Percentiles rank a stretch among this genome's conserved stretches.
Conservation (phyloP, 2,329 filamentous ascomycete species). For the Beauveria medogensis region DNA sequence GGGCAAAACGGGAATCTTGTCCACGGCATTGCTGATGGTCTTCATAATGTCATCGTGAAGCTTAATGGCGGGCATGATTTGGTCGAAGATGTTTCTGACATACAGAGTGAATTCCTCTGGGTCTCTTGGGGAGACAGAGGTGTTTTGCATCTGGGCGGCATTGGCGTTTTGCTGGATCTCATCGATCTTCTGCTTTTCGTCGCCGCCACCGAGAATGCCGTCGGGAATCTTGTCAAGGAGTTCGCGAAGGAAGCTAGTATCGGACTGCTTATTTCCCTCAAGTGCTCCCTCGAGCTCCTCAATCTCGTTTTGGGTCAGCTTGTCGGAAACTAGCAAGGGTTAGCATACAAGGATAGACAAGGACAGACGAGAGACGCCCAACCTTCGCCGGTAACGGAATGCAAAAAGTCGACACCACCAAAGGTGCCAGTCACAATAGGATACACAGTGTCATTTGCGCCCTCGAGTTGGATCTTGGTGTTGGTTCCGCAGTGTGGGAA, state of each 20-base stretch:
- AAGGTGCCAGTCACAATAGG: slow-evolving; percentile 88
- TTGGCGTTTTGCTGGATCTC: slow-evolving; percentile 71
- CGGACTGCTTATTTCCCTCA: slow-evolving; percentile 50
- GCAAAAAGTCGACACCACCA: slow-evolving; percentile 87
- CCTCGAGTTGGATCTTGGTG: slow-evolving; percentile 62
- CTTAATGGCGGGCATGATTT: slow-evolving; percentile 83
- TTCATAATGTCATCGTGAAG: slow-evolving; percentile 88
- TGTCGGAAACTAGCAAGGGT: slow-evolving; percentile 61
- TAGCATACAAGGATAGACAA: slow-evolving; percentile 9
- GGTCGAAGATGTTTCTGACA: slow-evolving; percentile 61
- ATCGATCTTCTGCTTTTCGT: slow-evolving; percentile 68
- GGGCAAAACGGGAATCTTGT: slow-evolving; percentile 77
- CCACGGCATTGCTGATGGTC: slow-evolving; percentile 66
- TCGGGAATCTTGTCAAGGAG: slow-evolving; percentile 75
- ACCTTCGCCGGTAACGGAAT: slow-evolving; percentile 69
- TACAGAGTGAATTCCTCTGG: slow-evolving; percentile 81
- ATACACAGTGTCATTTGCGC: slow-evolving; percentile 59
- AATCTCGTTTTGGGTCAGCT: slow-evolving; percentile 84
- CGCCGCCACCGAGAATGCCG: slow-evolving; percentile 67
- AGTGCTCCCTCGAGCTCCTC: slow-evolving; percentile 82
- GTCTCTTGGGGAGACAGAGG: slow-evolving; percentile 65
- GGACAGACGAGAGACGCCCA: slow-evolving; percentile 12
- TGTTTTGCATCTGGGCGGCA: slow-evolving; percentile 66
- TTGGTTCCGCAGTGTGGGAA: slow-evolving; percentile 80
- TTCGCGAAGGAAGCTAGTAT: slow-evolving; percentile 69